These are phyloP conservation scores for Bipolaris bicolor DNA, from an alignment of 2,329 filamentous ascomycete species.

Conservation along the genomic window DNA sequence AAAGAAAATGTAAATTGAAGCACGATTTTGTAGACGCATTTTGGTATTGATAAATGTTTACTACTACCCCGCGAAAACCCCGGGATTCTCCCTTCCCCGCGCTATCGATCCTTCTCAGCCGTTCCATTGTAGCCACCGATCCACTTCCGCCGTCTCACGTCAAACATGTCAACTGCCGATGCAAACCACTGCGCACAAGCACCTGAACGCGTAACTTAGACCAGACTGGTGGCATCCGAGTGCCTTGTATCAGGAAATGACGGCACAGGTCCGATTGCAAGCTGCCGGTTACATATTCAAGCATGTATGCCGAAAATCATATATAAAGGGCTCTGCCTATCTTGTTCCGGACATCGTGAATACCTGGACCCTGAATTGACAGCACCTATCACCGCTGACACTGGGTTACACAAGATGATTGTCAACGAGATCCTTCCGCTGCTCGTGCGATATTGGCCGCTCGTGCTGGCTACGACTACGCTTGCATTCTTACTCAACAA, in stretches of 20 bases:
- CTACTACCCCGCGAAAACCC: conserved; percentile 19
- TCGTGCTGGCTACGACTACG: conserved; percentile 42
- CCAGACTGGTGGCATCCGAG: conserved; percentile 11
- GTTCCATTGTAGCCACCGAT: conserved; percentile 17
- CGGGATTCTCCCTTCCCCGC: conserved; percentile 15
- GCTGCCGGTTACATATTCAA: conserved; percentile 11
- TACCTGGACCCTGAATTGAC: conserved; percentile 19
- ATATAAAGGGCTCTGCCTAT: conserved; percentile 12
- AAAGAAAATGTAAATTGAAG: conserved; percentile 5
- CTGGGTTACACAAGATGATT: conserved; percentile 38
- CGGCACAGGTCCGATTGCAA: conserved; percentile 7
- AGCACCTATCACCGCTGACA: conserved; percentile 4
- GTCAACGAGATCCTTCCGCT: conserved; percentile 44
- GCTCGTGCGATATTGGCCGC: conserved; percentile 52
- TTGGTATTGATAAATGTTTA: conserved; percentile 12
- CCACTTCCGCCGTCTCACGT: conserved; percentile 17
- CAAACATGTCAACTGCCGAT: conserved; percentile 26
- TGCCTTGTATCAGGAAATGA: background rate
- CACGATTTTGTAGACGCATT: background rate
- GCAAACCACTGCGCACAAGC: conserved; percentile 14
- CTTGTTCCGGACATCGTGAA: conserved; percentile 1
- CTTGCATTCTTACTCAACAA: conserved; percentile 51
- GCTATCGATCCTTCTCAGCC: conserved; percentile 14
- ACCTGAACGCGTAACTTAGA: conserved; percentile 7
- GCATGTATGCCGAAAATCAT: conserved; percentile 11